These are phyloP conservation scores for Xylariaceae sp. DNA, from an alignment of 2,329 filamentous ascomycete species.

Conservation along the genomic window DNA sequence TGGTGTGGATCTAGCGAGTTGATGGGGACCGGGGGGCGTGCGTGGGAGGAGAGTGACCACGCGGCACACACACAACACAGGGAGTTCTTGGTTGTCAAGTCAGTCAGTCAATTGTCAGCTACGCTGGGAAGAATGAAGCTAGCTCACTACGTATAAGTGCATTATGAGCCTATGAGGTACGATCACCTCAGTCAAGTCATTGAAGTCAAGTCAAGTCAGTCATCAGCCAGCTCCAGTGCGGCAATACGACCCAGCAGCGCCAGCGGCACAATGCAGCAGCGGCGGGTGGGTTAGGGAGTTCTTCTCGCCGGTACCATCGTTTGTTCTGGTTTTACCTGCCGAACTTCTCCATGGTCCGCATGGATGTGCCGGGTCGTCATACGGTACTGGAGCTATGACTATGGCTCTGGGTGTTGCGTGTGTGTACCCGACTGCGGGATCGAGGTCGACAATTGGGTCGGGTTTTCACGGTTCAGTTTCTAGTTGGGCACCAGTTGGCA, in stretches of 20 bases:
- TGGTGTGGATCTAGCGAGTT: too few species aligned
- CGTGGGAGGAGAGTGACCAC: conserved; percentile 5
- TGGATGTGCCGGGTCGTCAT: not conserved
- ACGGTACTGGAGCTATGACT: too few species aligned
- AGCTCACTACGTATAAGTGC: too few species aligned
- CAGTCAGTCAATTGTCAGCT: too few species aligned
- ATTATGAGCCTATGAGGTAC: too few species aligned
- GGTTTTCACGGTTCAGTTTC: not conserved
- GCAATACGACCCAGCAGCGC: conserved; percentile 16
- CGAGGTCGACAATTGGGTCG: conserved; percentile 3
- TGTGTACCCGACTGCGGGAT: conserved; percentile 8
- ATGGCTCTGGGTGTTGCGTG: not conserved
- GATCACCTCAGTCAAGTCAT: too few species aligned
- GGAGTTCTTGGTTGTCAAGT: too few species aligned
- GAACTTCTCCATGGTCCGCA: not conserved
- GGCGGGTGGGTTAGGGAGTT: conserved; percentile 15
- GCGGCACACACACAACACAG: not conserved
- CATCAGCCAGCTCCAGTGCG: conserved; percentile 7
- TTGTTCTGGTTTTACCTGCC: not conserved
- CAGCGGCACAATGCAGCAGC: conserved; percentile 16
- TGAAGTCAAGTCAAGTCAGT: not conserved
- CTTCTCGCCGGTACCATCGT: not conserved
- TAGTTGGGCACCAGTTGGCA: not conserved
- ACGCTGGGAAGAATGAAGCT: too few species aligned
- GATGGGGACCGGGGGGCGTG: not conserved